Evolutionary conservation across 2,329 filamentous ascomycete species (phyloP).

Genomic region (Fusarium odoratissimum): DNA sequence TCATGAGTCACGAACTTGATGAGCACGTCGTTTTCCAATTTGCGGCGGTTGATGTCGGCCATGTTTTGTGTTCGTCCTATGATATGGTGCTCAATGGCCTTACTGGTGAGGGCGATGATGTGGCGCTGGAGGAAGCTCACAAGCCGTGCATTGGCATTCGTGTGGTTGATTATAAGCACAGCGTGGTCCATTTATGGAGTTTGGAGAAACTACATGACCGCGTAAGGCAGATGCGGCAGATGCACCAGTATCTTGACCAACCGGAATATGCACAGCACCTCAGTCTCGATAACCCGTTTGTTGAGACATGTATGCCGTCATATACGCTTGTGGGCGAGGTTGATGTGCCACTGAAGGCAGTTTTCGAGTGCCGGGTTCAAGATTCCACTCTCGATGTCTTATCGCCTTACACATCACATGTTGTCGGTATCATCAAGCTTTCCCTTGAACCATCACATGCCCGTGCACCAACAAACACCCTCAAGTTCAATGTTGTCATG

Average conservation of each 20-base stretch:
- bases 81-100: constrained; percentile 95
- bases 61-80: constrained; percentile 91
- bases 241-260: constrained; percentile 95
- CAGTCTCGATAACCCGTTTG: constrained; percentile 91
- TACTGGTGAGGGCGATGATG: constrained; percentile 84
- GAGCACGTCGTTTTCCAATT: constrained; percentile 96
- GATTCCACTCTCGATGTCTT: constrained; percentile 92
- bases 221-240: constrained; percentile 91
- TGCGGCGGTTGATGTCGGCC: constrained; percentile 87
- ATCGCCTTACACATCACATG: constrained; percentile 91
- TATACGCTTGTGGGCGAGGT: constrained; percentile 94
- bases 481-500: constrained; percentile 99
- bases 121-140: constrained; percentile 79
- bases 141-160: constrained; percentile 94
- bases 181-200: constrained; percentile 92
- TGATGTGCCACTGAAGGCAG: constrained; percentile 89
- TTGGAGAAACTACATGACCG: constrained; percentile 90
- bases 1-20: constrained; percentile 97
- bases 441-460: constrained; percentile 94
- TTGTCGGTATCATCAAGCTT: constrained; percentile 89
- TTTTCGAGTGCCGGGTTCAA: constrained; percentile 94
- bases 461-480: constrained; percentile 87
- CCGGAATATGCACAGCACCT: constrained; percentile 96
- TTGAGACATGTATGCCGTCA: constrained; percentile 88
- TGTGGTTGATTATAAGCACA: constrained; percentile 89